Conservation (phyloP, 2,329 filamentous ascomycete species). For the Sporothrix brunneoviolacea region DNA sequence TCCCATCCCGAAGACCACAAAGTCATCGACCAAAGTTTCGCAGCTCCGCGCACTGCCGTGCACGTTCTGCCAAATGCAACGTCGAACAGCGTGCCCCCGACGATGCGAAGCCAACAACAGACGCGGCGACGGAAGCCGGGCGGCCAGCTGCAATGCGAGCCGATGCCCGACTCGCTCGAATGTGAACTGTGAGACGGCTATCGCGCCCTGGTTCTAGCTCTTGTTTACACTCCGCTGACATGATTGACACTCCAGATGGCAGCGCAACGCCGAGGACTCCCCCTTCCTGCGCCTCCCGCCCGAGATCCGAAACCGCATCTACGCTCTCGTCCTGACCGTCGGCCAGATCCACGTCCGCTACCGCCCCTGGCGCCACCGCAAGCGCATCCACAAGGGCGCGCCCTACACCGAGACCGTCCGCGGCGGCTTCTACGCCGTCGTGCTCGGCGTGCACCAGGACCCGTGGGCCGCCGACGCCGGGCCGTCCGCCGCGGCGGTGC, state of each 20-base stretch:
- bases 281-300: slow-evolving; percentile 27
- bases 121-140: slow-evolving; percentile 1
- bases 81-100: too few relatives aligned
- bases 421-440: slow-evolving; percentile 26
- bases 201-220: too few relatives aligned
- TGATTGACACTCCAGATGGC: slow-evolving; percentile 25
- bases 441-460: slow-evolving; percentile 23
- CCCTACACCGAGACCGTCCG: not conserved
- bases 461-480: slow-evolving; percentile 21
- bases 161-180: not conserved
- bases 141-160: not conserved
- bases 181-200: not conserved
- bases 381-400: slow-evolving; percentile 10
- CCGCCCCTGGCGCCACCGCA: slow-evolving; percentile 23
- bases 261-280: slow-evolving; percentile 22
- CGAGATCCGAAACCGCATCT: slow-evolving; percentile 30
- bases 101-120: not conserved
- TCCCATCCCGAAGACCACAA: too few relatives aligned
- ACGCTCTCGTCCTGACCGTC: slow-evolving; percentile 26
- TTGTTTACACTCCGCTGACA: too few relatives aligned
- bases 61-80: too few relatives aligned
- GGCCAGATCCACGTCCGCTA: slow-evolving; percentile 29
- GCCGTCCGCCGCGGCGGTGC: not conserved
- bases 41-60: too few relatives aligned
- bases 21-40: too few relatives aligned